Evolutionary conservation across 129 eudicot genomes (phyloP).

Genomic region (sunflower (Helianthus annuus)): DNA sequence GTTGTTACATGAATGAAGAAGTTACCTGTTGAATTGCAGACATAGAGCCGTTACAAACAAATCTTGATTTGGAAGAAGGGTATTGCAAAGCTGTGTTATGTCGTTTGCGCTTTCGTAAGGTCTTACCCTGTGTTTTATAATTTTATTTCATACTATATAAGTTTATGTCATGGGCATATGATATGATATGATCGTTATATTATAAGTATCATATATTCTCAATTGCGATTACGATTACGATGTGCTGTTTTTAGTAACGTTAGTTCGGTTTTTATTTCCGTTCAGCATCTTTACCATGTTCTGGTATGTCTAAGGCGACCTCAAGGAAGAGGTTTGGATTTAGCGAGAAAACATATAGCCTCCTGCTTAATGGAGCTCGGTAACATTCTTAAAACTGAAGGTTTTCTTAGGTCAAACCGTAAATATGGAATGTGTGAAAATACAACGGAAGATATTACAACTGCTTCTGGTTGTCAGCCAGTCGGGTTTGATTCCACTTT

Average conservation of each 20-base stretch:
- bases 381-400: constrained; percentile 64
- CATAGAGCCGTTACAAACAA: constrained; percentile 74
- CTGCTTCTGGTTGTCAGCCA: constrained; percentile 97
- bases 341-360: constrained; percentile 80
- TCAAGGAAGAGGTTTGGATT: constrained; percentile 94
- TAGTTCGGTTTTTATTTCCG: constrained; percentile 19
- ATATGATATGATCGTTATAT: not conserved
- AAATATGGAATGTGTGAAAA: constrained; percentile 42
- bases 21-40: constrained; percentile 52
- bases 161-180: constrained; percentile 9
- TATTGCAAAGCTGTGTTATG: constrained; percentile 87
- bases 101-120: constrained; percentile 99
- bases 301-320: constrained; percentile 70
- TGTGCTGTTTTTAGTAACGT: constrained; percentile 30
- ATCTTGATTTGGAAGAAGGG: constrained; percentile 90
- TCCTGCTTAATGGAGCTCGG: constrained; percentile 76
- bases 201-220: not conserved
- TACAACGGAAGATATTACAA: constrained; percentile 57
- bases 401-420: constrained; percentile 52
- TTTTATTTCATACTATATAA: constrained; percentile 30
- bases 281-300: constrained; percentile 89
- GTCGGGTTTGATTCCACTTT: constrained; percentile 90
- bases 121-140: constrained; percentile 74
- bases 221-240: not conserved
- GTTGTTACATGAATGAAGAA: constrained; percentile 20